Evolutionary conservation across 78 protist genomes (phyloP), one percentile per base, ranked within the genome.

Genomic region (Creolimax fragrantissima): DNA sequence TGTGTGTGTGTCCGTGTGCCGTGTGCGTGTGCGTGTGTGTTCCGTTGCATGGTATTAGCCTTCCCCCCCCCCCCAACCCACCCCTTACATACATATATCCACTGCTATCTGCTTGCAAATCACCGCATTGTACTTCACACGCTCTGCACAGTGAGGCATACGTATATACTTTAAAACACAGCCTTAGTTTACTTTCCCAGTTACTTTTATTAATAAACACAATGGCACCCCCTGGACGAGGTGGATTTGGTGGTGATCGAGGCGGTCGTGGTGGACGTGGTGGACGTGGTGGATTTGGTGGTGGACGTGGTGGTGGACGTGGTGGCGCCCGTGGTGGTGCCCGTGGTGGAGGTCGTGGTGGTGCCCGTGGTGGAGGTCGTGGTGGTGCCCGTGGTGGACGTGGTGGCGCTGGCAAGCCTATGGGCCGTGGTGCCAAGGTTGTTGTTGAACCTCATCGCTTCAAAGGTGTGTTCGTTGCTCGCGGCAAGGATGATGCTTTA

Each of bases 381-480:
- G 11, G 94, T 4, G 43, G 47, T 0, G 86, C 45, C 5, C 81
- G 42, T 44, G 88, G 90, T 24, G 92, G 85, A 11, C 4, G 42
- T 32, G 67, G 90, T 2, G 92, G 89, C 24, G 90, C 85, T 36
- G 94, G 88, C 37, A 85, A 95, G 2, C 91, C 95, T 11, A 95
- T 94, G 35, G 81, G 89, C 7, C 84, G 96, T 37, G 95, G 96
- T 0, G 92, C 95, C 85, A 97, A 97, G 96, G 98, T 97, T 24
- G 84, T 95, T 24, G 88, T 97, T 41, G 97, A 95, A 92, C 99
- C 98, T 32, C 99, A 98, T 47, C 94, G 99, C 39, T 96, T 94
- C 92, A 92, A 32, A 24, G 98, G 97, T 85, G 97, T 99, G 47
- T 99, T 94, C 94, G 45, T 99, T 17, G 98, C 97, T 4, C 92